Conservation (phyloP, 1,284 basidiomycete species). For the Cutaneotrichosporon sp. region DNA sequence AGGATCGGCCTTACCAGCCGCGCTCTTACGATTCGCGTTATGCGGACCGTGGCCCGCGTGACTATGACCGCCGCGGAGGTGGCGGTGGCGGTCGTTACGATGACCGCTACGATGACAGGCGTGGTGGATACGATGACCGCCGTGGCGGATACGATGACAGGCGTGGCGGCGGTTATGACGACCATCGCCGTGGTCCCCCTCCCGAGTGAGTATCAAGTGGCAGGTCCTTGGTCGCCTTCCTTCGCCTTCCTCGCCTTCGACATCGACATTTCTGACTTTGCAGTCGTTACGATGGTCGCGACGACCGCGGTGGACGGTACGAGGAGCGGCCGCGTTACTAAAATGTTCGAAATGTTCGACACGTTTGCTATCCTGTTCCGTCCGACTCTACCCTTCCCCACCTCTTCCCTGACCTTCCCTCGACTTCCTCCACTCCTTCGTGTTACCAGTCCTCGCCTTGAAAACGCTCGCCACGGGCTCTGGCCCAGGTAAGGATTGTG, state of each 20-base stretch:
- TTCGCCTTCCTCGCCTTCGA: too few relatives aligned
- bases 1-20: constrained; percentile 47
- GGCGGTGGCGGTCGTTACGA: constrained; percentile 52
- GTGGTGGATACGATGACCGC: constrained; percentile 39
- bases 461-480: neutral
- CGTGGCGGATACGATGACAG: constrained; percentile 23
- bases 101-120: constrained; percentile 45
- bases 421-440: neutral
- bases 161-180: constrained; percentile 40
- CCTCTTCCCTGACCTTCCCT: neutral
- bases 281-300: constrained; percentile 24
- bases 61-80: constrained; percentile 40
- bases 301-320: constrained; percentile 22
- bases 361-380: neutral
- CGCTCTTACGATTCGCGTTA: constrained; percentile 47
- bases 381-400: neutral
- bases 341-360: neutral
- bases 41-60: constrained; percentile 46
- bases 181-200: constrained; percentile 52
- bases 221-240: too few relatives aligned
- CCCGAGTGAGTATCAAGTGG: constrained; percentile 21
- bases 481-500: neutral
- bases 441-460: too few relatives aligned
- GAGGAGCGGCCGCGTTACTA: constrained; percentile 37
- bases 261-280: constrained; percentile 6